These are phyloP conservation scores for Calonectria leucothoes DNA, from an alignment of 2,329 filamentous ascomycete species.

Conservation along the genomic window DNA sequence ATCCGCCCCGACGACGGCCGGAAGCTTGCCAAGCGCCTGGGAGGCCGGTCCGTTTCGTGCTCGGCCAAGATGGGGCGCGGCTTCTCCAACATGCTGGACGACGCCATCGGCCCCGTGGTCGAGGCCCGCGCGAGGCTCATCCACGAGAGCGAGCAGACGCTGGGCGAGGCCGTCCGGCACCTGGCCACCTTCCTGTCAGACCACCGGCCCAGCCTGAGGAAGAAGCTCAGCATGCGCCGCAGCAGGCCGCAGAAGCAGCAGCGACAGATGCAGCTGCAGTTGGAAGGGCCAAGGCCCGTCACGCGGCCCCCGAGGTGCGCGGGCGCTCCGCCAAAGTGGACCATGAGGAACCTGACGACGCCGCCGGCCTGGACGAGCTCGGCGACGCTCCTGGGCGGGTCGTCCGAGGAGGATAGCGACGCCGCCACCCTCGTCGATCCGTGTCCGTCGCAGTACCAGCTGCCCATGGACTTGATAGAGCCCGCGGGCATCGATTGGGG, in stretches of 20 bases:
- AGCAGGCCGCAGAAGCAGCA: too few relatives aligned
- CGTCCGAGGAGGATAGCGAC: constrained; percentile 17
- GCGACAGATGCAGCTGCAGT: not conserved
- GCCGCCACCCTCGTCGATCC: constrained; percentile 14
- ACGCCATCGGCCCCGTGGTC: constrained; percentile 22
- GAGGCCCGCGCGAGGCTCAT: constrained; percentile 27
- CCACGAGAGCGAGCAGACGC: constrained; percentile 28
- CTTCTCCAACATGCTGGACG: constrained; percentile 16
- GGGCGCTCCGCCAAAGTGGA: constrained; percentile 30
- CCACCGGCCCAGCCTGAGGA: constrained; percentile 1
- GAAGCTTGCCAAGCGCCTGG: constrained; percentile 22
- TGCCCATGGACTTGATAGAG: constrained; percentile 26
- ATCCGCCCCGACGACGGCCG: constrained; percentile 21
- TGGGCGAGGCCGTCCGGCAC: constrained; percentile 22
- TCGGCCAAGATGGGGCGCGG: constrained; percentile 18
- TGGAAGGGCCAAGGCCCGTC: not conserved
- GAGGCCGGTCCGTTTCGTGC: constrained; percentile 22
- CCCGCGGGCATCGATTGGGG: constrained; percentile 26
- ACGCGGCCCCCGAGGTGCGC: constrained; percentile 17
- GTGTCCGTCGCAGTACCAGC: constrained; percentile 28
- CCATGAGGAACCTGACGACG: constrained; percentile 19
- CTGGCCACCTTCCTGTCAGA: constrained; percentile 6
- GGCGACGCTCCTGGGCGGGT: not conserved
- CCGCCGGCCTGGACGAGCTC: constrained; percentile 9
- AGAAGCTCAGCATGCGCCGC: constrained; percentile 6